A percentile compares a stretch with the other conserved stretches of the same genome.
Evolutionary conservation across 2,329 filamentous ascomycete species (phyloP).

Genomic region (Penicillium sumatraense): DNA sequence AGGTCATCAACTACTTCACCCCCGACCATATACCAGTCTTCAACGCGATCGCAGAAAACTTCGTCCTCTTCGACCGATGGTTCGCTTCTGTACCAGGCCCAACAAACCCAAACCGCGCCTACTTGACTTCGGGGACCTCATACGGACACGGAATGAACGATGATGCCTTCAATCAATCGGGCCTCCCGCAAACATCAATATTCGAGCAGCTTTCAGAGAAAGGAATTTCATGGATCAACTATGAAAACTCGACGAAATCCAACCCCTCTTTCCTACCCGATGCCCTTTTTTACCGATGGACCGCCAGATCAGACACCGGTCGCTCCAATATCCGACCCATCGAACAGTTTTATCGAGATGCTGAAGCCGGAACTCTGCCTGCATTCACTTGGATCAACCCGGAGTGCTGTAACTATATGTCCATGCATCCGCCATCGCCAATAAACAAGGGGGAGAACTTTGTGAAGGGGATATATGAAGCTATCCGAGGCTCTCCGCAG

Average conservation of each 20-base stretch:
- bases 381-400: constrained; percentile 56
- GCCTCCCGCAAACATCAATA: constrained; percentile 44
- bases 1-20: constrained; percentile 52
- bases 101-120: constrained; percentile 45
- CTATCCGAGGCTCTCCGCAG: constrained; percentile 49
- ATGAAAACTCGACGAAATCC: constrained; percentile 47
- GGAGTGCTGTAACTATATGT: constrained; percentile 56
- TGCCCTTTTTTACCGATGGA: constrained; percentile 41
- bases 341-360: constrained; percentile 51
- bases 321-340: constrained; percentile 43
- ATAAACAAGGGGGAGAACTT: constrained; percentile 52
- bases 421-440: constrained; percentile 51
- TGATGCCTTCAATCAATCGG: constrained; percentile 36
- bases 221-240: constrained; percentile 53
- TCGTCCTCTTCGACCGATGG: constrained; percentile 51
- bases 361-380: constrained; percentile 49
- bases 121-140: constrained; percentile 47
- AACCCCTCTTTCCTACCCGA: constrained; percentile 15
- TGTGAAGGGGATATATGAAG: constrained; percentile 53
- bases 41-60: constrained; percentile 48
- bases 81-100: constrained; percentile 47
- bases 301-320: constrained; percentile 31
- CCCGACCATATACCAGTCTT: constrained; percentile 48
- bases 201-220: constrained; percentile 48
- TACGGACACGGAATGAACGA: constrained; percentile 46